Evolutionary conservation across 106 monocot species (phyloP).

Genomic region (Posidonia australis): DNA sequence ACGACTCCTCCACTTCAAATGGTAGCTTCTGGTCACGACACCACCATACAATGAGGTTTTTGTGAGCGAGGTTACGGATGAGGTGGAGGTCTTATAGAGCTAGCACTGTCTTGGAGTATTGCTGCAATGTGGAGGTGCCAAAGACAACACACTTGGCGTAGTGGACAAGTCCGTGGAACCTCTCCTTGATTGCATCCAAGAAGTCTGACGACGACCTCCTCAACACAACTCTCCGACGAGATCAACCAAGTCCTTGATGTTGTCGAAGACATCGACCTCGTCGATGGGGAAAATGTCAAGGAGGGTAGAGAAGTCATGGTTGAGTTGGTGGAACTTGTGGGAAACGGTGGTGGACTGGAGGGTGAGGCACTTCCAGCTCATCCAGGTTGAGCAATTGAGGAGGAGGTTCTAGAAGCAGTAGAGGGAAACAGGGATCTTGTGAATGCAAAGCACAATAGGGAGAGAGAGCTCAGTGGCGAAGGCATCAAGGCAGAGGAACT

Average conservation of each 20-base stretch:
- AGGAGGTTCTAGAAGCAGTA: conserved; percentile 50
- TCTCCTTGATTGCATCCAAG: conserved; percentile 16
- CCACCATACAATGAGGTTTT: conserved; percentile 48
- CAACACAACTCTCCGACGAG: conserved; percentile 46
- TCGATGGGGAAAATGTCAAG: conserved; percentile 47
- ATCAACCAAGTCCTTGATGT: conserved; percentile 38
- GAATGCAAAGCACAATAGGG: conserved; percentile 23
- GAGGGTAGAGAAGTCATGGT: conserved; percentile 39
- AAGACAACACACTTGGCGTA: conserved; percentile 77
- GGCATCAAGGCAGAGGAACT: conserved; percentile 15
- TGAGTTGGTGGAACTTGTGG: conserved; percentile 32
- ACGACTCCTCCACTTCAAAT: conserved; percentile 10
- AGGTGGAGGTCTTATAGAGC: conserved; percentile 27
- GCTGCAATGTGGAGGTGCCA: conserved; percentile 44
- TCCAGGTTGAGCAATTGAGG: conserved; percentile 29
- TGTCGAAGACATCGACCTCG: conserved; percentile 36
- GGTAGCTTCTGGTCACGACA: conserved; percentile 58
- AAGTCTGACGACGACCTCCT: conserved; percentile 6
- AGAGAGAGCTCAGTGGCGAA: conserved; percentile 15
- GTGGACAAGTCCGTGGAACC: conserved; percentile 48
- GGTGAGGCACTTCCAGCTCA: conserved; percentile 35
- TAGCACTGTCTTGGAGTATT: conserved; percentile 45
- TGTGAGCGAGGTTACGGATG: conserved; percentile 56
- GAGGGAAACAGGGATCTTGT: conserved; percentile 41
- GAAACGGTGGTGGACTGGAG: conserved; percentile 33